Evolutionary conservation across 208 protist genomes (phyloP).

Genomic region (Kentomonas sorsogonicus): DNA sequence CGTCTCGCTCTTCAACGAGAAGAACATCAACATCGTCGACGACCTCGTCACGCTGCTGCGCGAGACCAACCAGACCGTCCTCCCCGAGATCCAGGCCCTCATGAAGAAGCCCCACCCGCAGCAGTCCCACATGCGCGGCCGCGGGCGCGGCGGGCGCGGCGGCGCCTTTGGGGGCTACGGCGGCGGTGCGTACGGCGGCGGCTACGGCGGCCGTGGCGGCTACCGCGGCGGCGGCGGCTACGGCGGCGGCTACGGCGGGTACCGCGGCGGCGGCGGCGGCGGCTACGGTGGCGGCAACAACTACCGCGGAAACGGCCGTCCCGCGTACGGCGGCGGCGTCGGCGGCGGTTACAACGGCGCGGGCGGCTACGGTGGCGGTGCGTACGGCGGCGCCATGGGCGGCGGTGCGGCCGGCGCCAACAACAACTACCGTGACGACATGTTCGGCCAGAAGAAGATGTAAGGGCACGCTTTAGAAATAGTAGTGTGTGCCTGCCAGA

Average conservation of each 20-base stretch:
- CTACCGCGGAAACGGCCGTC: conserved; percentile 13
- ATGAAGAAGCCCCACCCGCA: conserved; percentile 70
- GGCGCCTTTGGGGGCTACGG: conserved; percentile 22
- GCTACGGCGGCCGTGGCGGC: conserved; percentile 13
- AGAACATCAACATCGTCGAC: conserved; percentile 89
- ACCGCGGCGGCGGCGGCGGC: conserved; percentile 18
- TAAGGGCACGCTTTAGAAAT: conserved; percentile 2
- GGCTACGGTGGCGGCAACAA: conserved; percentile 15
- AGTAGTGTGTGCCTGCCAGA: background rate
- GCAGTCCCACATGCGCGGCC: conserved; percentile 34
- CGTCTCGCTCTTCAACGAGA: conserved; percentile 96
- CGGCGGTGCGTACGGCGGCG: conserved; percentile 25
- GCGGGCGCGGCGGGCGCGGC: conserved; percentile 36
- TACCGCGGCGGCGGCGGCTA: conserved; percentile 20
- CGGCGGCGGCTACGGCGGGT: conserved; percentile 16
- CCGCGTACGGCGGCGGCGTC: conserved; percentile 3
- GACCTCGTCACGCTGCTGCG: conserved; percentile 80
- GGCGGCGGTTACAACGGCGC: conserved; percentile 14
- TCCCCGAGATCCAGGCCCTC: conserved; percentile 67
- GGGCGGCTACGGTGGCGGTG: conserved; percentile 22
- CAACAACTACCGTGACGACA: conserved; percentile 28
- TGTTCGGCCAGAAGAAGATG: conserved; percentile 44
- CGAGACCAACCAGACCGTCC: conserved; percentile 78
- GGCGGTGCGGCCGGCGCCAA: conserved; percentile 18
- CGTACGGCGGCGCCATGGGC: conserved; percentile 18